A percentile compares a stretch with the other conserved stretches of the same genome.
Evolutionary conservation across 352 stramenopile species (phyloP).

Genomic region (Thalassiosira mediterranea): DNA sequence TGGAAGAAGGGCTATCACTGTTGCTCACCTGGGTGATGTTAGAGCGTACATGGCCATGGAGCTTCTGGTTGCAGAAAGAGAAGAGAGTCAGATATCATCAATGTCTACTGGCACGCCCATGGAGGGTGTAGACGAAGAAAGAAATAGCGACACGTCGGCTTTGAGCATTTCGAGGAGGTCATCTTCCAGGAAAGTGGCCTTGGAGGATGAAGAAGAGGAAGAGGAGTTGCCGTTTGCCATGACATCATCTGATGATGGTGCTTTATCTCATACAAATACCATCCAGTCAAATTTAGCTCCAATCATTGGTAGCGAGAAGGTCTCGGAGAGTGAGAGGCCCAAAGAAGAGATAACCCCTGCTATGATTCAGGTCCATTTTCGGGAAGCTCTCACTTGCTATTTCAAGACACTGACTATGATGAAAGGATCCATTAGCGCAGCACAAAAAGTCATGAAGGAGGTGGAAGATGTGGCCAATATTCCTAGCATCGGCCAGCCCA

Average conservation of each 20-base stretch:
- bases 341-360: slow-evolving; percentile 44
- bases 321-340: slow-evolving; percentile 25
- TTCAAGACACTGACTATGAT: slow-evolving; percentile 83
- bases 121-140: slow-evolving; percentile 78
- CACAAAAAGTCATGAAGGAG: slow-evolving; percentile 73
- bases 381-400: slow-evolving; percentile 80
- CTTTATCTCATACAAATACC: slow-evolving; percentile 39
- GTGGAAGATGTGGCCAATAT: slow-evolving; percentile 55
- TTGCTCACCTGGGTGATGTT: slow-evolving; percentile 83
- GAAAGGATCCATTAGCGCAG: slow-evolving; percentile 72
- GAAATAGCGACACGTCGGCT: slow-evolving; percentile 23
- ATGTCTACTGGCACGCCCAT: slow-evolving; percentile 68
- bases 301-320: slow-evolving; percentile 38
- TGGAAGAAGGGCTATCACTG: slow-evolving; percentile 76
- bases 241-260: slow-evolving; percentile 51
- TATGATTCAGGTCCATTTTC: slow-evolving; percentile 69
- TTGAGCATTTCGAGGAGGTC: slow-evolving; percentile 19
- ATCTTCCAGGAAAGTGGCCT: slow-evolving; percentile 24
- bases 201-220: slow-evolving; percentile 52
- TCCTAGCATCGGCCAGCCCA: slow-evolving; percentile 4
- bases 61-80: slow-evolving; percentile 48
- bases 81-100: slow-evolving; percentile 59
- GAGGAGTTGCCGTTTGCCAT: slow-evolving; percentile 84
- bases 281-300: slow-evolving; percentile 30
- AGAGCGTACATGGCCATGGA: slow-evolving; percentile 80